Evolutionary conservation across 352 stramenopile species (phyloP).

Genomic region (Pilasporangium apinafurcum): DNA sequence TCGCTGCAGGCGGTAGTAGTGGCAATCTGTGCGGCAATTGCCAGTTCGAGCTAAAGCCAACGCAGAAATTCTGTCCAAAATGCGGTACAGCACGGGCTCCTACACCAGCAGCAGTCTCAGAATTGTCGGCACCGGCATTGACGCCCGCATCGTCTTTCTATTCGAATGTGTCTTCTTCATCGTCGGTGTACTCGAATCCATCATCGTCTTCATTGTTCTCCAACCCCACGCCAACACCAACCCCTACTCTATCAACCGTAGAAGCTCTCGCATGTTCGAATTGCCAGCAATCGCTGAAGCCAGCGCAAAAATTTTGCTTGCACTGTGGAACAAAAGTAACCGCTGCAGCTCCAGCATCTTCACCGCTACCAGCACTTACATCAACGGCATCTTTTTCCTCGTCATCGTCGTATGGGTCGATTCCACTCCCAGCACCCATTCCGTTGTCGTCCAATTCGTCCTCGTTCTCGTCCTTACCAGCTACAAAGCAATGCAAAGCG

Average conservation of each 20-base stretch:
- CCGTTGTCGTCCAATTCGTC: constrained; percentile 33
- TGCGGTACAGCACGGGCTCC: constrained; percentile 36
- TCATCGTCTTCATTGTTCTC: constrained; percentile 9
- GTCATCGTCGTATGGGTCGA: constrained; percentile 13
- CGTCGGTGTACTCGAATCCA: constrained; percentile 7
- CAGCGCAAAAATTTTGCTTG: constrained; percentile 69
- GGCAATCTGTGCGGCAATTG: constrained; percentile 35
- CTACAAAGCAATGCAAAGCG: constrained; percentile 51
- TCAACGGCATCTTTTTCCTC: constrained; percentile 13
- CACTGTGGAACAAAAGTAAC: constrained; percentile 64
- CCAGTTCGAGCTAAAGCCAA: constrained; percentile 37
- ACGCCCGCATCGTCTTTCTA: constrained; percentile 15
- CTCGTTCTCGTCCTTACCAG: constrained; percentile 19
- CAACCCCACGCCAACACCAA: background rate
- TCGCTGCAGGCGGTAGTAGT: no score
- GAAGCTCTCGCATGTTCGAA: constrained; percentile 20
- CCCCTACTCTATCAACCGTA: constrained; percentile 3
- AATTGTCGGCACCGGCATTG: constrained; percentile 5
- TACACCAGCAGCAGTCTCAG: no score
- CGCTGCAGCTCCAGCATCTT: background rate
- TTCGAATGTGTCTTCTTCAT: constrained; percentile 22
- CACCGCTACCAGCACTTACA: constrained; percentile 4
- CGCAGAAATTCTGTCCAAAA: constrained; percentile 80
- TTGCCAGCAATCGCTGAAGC: constrained; percentile 48
- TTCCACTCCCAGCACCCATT: constrained; percentile 47